These are phyloP conservation scores for Globisporangium polare DNA, from an alignment of 352 stramenopile genomes.

Conservation along the genomic window DNA sequence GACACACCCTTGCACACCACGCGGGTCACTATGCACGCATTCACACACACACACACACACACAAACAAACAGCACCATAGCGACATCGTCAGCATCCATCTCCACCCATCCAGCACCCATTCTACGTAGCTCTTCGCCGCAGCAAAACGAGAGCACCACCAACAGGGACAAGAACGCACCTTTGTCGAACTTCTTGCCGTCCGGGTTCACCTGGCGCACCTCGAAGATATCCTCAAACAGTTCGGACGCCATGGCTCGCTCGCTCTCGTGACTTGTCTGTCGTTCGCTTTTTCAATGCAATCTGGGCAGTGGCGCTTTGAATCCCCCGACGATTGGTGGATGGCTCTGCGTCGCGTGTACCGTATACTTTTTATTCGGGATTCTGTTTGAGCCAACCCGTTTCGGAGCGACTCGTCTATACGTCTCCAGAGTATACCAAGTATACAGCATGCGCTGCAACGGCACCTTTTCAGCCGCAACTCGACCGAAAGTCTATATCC, in stretches of 20 bases:
- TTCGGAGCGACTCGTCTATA: not conserved
- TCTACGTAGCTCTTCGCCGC: not conserved
- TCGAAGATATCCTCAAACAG: conserved; percentile 99
- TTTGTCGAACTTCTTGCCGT: conserved; percentile 98
- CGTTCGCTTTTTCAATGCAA: conserved; percentile 9
- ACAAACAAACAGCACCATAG: not conserved
- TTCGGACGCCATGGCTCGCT: conserved; percentile 80
- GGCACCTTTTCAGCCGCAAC: not conserved
- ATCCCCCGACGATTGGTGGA: conserved; percentile 13
- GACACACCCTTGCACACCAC: conserved; percentile 95
- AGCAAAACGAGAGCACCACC: not conserved
- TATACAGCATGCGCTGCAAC: not conserved
- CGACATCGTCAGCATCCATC: conserved; percentile 11
- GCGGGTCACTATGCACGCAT: conserved; percentile 82
- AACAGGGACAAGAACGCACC: conserved; percentile 29
- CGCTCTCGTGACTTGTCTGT: conserved; percentile 1
- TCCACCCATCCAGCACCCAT: not conserved
- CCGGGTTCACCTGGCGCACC: conserved; percentile 95
- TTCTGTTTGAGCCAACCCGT: not conserved
- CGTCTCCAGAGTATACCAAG: not conserved
- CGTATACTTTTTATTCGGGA: not conserved
- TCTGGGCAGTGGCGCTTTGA: not conserved
- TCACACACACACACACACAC: no score
- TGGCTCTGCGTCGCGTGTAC: conserved; percentile 9
- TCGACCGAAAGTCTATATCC: not conserved